phyloP scores from a whole-genome alignment of 768 basidiomycete genomes.

The Rhizopogon salebrosus region DNA sequence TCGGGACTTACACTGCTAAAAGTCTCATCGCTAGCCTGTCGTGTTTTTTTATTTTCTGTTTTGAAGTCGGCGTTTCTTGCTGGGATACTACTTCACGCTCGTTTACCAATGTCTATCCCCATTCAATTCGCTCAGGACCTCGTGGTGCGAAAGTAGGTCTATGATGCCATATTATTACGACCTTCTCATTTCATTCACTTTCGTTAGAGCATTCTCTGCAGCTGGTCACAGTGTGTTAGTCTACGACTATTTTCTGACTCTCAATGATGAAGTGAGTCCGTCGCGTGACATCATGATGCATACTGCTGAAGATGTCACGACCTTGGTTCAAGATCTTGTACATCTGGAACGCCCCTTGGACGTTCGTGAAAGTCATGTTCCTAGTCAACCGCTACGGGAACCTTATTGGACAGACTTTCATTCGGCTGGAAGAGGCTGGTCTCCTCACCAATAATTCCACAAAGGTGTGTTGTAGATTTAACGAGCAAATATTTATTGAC shows the following conservation, averaged over 20 bases:
- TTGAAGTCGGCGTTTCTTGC: background rate
- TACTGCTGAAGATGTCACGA: conserved; percentile 11
- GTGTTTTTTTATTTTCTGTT: background rate
- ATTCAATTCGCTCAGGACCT: background rate
- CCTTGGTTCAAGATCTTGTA: background rate
- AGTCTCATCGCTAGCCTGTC: too few relatives aligned
- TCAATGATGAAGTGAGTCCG: conserved; percentile 19
- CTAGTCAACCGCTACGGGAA: conserved; percentile 14
- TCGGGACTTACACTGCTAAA: background rate
- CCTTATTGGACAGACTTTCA: conserved; percentile 14
- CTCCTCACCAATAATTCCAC: conserved; percentile 10
- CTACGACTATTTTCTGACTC: conserved; percentile 23
- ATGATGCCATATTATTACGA: too few relatives aligned
- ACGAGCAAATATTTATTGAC: background rate
- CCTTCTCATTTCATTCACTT: background rate
- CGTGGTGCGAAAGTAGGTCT: background rate
- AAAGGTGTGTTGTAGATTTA: conserved; percentile 3
- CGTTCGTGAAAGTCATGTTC: conserved; percentile 11
- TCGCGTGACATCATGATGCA: conserved; percentile 5
- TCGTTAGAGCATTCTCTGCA: conserved; percentile 7
- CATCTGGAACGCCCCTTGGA: conserved; percentile 11
- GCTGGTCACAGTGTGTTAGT: conserved; percentile 17
- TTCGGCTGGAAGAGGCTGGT: conserved; percentile 19
- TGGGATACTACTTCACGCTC: background rate
- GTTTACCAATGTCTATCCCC: background rate